Base-by-base conservation (phyloP, 2,329 filamentous ascomycete genomes). In the Thelonectria rubi region DNA sequence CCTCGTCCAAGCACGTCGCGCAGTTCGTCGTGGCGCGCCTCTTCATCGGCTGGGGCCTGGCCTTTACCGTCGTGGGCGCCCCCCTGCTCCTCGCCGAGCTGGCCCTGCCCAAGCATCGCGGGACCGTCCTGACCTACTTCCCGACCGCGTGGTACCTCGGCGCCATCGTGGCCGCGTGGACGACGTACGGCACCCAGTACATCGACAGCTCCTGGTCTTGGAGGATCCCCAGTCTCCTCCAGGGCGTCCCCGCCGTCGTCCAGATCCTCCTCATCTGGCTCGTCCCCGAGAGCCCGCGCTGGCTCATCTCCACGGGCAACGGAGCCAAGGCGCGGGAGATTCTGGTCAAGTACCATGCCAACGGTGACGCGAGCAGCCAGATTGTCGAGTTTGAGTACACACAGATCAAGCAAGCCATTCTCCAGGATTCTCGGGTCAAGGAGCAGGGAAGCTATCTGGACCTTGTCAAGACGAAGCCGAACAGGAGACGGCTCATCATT, bases 301-400 rank as follows among this genome's bases (percentile, higher is more conserved):
- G 30, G 47, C 47, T 51, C 7, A 40, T 58, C 39, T 32, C 39
- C 15, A 37, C 40, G 9, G 47, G 47, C 9, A 40, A 30, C 4
- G 30, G 18, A 6, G 48, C 26, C 18, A 48, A 58, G 24, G 55
- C 55, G 10, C 14, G 81, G 14, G 76, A 78, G 9, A 80, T 82
- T 9, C 78, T 88, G 61, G 78, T 80, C 15, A 83, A 82, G 59
- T 86, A 81, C 66, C 86, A 85, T 64, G 82, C 34, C n/a, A 39
- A 81, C 8, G 78, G 87, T 56, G 84, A 83, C 10, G 79, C 82
- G 3, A 71, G 73, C 30, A 80, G 77, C 1, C 77, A 78, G 0
- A 78, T 84, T 61, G 83, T 85, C 2, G 77, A 80, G 62, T 74
- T 84, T 5, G 80, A 85, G 67, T 82, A 82, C 67, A 78, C 80